These are phyloP conservation scores for Nepenthes gracilis DNA, from an alignment of 148 eudicot species.

Conservation along the genomic window DNA sequence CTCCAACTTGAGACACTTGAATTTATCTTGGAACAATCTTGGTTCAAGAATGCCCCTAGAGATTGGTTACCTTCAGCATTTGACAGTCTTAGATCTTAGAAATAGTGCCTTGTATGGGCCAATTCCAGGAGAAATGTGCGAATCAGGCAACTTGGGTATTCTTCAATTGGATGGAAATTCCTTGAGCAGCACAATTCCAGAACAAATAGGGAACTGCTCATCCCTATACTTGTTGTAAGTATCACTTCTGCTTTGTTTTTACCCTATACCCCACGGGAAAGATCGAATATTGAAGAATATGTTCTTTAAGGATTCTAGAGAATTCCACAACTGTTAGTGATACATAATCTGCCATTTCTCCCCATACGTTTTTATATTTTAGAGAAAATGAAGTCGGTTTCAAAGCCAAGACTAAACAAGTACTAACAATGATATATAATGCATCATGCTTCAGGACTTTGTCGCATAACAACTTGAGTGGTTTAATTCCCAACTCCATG, in stretches of 20 bases:
- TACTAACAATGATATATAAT: not conserved
- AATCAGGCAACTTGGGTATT: slow-evolving; percentile 54
- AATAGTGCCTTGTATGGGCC: slow-evolving; percentile 41
- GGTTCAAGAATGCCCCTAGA: slow-evolving; percentile 68
- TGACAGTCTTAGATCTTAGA: slow-evolving; percentile 68
- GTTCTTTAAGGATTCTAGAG: not conserved
- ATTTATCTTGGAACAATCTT: slow-evolving; percentile 73
- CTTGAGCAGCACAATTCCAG: slow-evolving; percentile 64
- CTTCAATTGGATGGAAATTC: slow-evolving; percentile 85
- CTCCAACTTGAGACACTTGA: slow-evolving; percentile 60
- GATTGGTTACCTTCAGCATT: slow-evolving; percentile 61
- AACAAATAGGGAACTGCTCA: slow-evolving; percentile 73
- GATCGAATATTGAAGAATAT: not conserved
- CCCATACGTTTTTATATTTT: not conserved
- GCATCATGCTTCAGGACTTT: slow-evolving; percentile 59
- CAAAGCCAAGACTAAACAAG: not conserved
- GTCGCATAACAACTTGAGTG: slow-evolving; percentile 62
- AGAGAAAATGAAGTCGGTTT: not conserved
- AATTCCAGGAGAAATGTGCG: slow-evolving; percentile 74
- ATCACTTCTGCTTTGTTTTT: not conserved
- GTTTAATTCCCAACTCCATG: slow-evolving; percentile 67
- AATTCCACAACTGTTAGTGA: no score
- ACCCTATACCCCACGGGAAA: not conserved
- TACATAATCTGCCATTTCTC: not conserved
- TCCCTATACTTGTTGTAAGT: slow-evolving; percentile 85